phyloP scores from a whole-genome alignment of 768 basidiomycete species.

The Omphalotus guepiniiformis region DNA sequence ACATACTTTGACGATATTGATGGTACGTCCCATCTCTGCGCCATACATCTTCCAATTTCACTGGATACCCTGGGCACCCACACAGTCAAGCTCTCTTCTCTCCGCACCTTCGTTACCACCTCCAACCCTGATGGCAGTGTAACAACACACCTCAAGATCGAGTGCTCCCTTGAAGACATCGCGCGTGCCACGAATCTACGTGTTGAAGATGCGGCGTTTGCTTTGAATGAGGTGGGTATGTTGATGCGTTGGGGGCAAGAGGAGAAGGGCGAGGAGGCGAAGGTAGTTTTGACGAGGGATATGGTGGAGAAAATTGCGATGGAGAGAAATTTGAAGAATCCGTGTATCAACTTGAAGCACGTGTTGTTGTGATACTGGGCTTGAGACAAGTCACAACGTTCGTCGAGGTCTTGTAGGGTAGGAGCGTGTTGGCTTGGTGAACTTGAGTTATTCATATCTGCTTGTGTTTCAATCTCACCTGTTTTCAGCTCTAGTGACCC shows the following conservation, averaged over 20 bases:
- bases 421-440: too few species aligned
- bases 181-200: conserved; percentile 78
- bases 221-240: conserved; percentile 83
- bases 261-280: conserved; percentile 36
- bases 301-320: conserved; percentile 64
- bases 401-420: too few species aligned
- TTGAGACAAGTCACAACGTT: too few species aligned
- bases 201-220: conserved; percentile 83
- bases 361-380: not conserved
- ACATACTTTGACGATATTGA: conserved; percentile 34
- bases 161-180: conserved; percentile 73
- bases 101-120: conserved; percentile 55
- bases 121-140: conserved; percentile 65
- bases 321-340: conserved; percentile 61
- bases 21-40: conserved; percentile 27
- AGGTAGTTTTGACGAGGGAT: conserved; percentile 56
- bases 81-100: conserved; percentile 50
- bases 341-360: conserved; percentile 4
- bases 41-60: not conserved
- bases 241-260: conserved; percentile 39
- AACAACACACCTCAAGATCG: conserved; percentile 60
- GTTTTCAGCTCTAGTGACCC: too few species aligned
- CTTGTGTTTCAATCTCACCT: too few species aligned
- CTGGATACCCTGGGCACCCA: conserved; percentile 1
- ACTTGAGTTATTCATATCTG: too few species aligned